Conservation (phyloP, 108 stramenopile species). For the Cyclotella kingstonii region DNA sequence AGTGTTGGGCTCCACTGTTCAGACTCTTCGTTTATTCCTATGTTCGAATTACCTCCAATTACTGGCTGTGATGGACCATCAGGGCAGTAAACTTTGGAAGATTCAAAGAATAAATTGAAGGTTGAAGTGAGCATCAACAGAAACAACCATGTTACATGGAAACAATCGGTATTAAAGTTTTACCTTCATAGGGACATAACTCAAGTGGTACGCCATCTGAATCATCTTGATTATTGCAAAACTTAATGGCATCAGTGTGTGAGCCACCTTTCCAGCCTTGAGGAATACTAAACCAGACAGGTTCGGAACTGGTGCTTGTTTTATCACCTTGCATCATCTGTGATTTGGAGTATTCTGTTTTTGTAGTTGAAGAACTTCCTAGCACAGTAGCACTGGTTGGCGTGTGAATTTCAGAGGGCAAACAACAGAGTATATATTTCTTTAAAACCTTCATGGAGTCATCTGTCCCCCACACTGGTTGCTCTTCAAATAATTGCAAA, state of each 20-base stretch:
- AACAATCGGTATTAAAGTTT: neutral
- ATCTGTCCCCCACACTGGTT: slow-evolving; percentile 17
- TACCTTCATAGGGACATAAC: slow-evolving; percentile 3
- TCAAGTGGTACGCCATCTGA: neutral
- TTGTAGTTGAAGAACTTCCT: slow-evolving; percentile 1
- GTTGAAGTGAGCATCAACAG: slow-evolving; percentile 2
- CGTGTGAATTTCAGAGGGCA: neutral
- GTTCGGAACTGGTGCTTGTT: neutral
- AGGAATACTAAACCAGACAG: neutral
- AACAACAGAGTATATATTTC: slow-evolving; percentile 12
- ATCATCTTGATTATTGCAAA: slow-evolving; percentile 4
- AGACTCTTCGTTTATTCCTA: slow-evolving; percentile 7
- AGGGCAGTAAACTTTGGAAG: slow-evolving; percentile 20
- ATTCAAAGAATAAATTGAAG: slow-evolving; percentile 4
- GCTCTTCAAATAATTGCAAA: slow-evolving; percentile 3
- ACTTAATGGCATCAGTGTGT: slow-evolving; percentile 2
- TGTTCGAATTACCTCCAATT: slow-evolving; percentile 3
- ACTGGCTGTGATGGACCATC: slow-evolving; percentile 19
- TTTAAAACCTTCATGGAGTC: slow-evolving; percentile 13
- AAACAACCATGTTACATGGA: neutral
- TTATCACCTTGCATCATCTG: neutral
- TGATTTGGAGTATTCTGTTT: neutral
- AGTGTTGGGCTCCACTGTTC: slow-evolving; percentile 34
- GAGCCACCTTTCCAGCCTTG: slow-evolving; percentile 7
- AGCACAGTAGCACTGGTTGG: neutral